phyloP scores from a whole-genome alignment of 129 eudicot species.

The Helianthus annuus region DNA sequence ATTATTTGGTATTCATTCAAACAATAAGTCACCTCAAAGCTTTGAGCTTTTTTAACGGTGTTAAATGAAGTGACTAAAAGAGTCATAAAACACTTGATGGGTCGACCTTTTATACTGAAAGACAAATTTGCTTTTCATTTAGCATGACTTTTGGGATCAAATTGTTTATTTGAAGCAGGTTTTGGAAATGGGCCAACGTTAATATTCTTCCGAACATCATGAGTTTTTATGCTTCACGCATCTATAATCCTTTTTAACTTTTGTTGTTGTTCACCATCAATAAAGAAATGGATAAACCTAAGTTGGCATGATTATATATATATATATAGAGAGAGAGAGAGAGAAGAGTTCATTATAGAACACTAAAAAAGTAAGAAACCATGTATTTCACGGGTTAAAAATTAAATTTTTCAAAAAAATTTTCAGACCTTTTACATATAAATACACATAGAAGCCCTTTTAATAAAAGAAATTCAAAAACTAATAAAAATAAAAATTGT shows the following conservation, averaged over 20 bases:
- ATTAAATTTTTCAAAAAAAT: too few species aligned
- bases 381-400: too few species aligned
- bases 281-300: background rate
- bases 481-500: too few species aligned
- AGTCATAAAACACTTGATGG: background rate
- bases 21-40: background rate
- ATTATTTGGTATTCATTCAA: too few species aligned
- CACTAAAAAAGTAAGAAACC: too few species aligned
- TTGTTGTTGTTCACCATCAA: background rate
- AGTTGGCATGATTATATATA: too few species aligned
- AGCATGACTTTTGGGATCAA: constrained; percentile 15
- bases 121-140: constrained; percentile 14
- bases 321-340: too few species aligned
- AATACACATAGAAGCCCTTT: too few species aligned
- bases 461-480: too few species aligned
- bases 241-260: background rate
- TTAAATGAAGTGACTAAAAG: background rate
- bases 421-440: too few species aligned
- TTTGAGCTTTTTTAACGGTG: background rate
- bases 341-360: too few species aligned
- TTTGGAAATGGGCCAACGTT: constrained; percentile 11
- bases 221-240: constrained; percentile 18
- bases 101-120: background rate
- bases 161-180: constrained; percentile 15
- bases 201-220: constrained; percentile 5